Conservation (phyloP, 345 rosid genomes). For the Schrenkiella parvula region DNA sequence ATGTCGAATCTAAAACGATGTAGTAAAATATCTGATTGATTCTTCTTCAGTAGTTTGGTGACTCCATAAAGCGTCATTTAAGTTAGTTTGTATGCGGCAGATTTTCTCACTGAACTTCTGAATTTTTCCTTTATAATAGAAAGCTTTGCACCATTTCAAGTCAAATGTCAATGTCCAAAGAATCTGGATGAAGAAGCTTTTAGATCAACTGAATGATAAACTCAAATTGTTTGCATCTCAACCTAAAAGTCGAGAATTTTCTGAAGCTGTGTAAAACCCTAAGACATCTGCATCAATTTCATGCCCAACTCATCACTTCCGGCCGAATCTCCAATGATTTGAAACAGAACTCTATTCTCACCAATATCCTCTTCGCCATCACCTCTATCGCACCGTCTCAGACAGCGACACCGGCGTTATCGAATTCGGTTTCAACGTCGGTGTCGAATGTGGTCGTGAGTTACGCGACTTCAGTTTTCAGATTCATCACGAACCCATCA, state of each 20-base stretch:
- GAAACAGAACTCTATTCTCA: conserved; percentile 15
- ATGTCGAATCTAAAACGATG: background rate
- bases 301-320: conserved; percentile 26
- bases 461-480: conserved; percentile 45
- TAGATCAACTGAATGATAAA: conserved; percentile 6
- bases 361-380: conserved; percentile 42
- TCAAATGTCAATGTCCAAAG: background rate
- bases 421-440: background rate
- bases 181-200: background rate
- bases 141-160: background rate
- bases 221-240: background rate
- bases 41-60: background rate
- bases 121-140: background rate
- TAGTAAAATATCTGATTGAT: background rate
- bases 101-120: background rate
- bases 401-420: background rate
- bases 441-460: conserved; percentile 3
- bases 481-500: conserved; percentile 43
- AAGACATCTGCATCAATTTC: conserved; percentile 29
- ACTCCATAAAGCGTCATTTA: background rate
- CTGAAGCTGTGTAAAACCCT: conserved; percentile 31
- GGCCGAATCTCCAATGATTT: conserved; percentile 4
- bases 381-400: conserved; percentile 29
- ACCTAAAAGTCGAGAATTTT: conserved; percentile 1
- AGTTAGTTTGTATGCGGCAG: background rate